A percentile compares a stretch with the other conserved stretches of the same genome.
These are phyloP conservation scores for Macrolepiota dolichaula DNA, from an alignment of 768 basidiomycete genomes.

Conservation along the genomic window DNA sequence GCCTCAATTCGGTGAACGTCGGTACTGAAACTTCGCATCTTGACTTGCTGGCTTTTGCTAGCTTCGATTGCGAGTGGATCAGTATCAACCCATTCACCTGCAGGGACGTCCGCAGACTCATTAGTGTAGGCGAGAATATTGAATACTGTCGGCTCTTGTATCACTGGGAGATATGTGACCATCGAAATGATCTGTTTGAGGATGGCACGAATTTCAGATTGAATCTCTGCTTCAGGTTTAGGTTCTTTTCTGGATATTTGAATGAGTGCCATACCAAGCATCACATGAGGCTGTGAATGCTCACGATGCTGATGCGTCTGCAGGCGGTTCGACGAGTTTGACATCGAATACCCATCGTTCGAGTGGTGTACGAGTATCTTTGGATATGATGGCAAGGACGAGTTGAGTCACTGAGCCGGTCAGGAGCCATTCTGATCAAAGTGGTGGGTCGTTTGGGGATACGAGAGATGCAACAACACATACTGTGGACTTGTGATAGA, in stretches of 20 bases:
- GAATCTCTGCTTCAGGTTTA: constrained; percentile 86
- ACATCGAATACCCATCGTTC: constrained; percentile 99
- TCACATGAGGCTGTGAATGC: constrained; percentile 20
- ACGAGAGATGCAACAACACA: constrained; percentile 24
- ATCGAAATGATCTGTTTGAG: constrained; percentile 97
- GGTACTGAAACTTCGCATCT: constrained; percentile 94
- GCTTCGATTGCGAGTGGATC: constrained; percentile 91
- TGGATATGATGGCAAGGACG: constrained; percentile 93
- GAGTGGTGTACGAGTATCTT: constrained; percentile 86
- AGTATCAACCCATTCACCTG: constrained; percentile 93
- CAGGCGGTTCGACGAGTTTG: constrained; percentile 68
- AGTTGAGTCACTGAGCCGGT: constrained; percentile 90
- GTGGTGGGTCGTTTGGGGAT: not conserved
- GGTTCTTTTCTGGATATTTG: constrained; percentile 38
- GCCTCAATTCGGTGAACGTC: constrained; percentile 98
- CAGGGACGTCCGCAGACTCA: constrained; percentile 88
- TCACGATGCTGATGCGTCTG: constrained; percentile 48
- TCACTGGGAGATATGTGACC: constrained; percentile 93
- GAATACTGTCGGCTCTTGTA: constrained; percentile 95
- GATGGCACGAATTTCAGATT: constrained; percentile 96
- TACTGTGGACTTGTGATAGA: constrained; percentile 88
- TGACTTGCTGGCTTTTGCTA: constrained; percentile 90
- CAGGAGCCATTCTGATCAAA: constrained; percentile 81
- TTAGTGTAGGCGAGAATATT: constrained; percentile 96
- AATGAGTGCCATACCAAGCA: not conserved